These are phyloP conservation scores for Potentilla sterilis DNA, from an alignment of 306 rosid genomes.

Conservation along the genomic window DNA sequence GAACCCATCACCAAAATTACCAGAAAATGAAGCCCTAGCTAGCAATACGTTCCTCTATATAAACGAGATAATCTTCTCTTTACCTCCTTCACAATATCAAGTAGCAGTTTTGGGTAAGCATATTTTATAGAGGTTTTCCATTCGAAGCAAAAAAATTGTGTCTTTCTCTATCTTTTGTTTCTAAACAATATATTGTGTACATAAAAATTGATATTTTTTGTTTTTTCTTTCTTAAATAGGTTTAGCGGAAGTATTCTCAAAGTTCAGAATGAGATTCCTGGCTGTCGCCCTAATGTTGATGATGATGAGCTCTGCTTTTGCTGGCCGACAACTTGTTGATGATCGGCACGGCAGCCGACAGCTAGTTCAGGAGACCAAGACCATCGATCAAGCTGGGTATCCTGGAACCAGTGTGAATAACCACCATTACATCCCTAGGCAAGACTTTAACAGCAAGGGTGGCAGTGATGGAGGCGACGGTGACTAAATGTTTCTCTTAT, in stretches of 20 bases:
- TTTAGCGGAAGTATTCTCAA: background rate
- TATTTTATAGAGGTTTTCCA: background rate
- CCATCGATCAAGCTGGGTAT: constrained; percentile 14
- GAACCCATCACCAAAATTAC: constrained; percentile 35
- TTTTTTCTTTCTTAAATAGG: background rate
- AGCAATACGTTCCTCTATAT: constrained; percentile 36
- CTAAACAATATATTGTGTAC: background rate
- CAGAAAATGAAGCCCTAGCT: constrained; percentile 10
- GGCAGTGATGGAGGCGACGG: constrained; percentile 24
- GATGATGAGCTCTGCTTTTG: constrained; percentile 21
- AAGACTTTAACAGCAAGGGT: constrained; percentile 32
- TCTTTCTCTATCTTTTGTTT: background rate
- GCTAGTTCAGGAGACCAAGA: constrained; percentile 1
- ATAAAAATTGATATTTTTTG: background rate
- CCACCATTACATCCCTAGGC: constrained; percentile 38
- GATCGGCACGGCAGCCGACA: background rate
- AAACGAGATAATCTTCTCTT: constrained; percentile 21
- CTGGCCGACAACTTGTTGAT: constrained; percentile 8
- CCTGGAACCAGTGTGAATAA: constrained; percentile 22
- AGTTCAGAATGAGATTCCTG: constrained; percentile 18
- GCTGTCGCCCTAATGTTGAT: constrained; percentile 21
- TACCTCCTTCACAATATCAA: constrained; percentile 14
- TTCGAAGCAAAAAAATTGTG: background rate
- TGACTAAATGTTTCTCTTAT: constrained; percentile 1
- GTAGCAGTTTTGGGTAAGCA: constrained; percentile 11